These are phyloP conservation scores for Fusarium virguliforme DNA, from an alignment of 2,329 filamentous ascomycete species.

Conservation along the genomic window DNA sequence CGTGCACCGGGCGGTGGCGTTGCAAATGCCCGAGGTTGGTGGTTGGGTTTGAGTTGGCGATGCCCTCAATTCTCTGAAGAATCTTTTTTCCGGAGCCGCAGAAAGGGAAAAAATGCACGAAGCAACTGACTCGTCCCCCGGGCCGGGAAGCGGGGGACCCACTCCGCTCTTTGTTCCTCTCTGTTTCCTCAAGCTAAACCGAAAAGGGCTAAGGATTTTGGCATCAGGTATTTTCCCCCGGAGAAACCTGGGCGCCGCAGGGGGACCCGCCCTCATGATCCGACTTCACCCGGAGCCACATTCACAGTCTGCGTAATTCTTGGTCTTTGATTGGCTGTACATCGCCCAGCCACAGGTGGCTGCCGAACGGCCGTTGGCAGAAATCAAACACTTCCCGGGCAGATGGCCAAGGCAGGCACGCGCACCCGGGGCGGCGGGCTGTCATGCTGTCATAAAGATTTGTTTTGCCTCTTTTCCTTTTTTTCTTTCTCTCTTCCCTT, in stretches of 20 bases:
- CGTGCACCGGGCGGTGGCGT: not conserved
- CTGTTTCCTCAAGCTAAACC: conserved; percentile 14
- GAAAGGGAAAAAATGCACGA: conserved; percentile 15
- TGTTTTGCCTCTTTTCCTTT: conserved; percentile 54
- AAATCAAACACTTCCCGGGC: conserved; percentile 24
- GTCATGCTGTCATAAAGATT: conserved; percentile 63
- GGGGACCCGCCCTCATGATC: conserved; percentile 44
- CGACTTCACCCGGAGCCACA: conserved; percentile 57
- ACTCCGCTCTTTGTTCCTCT: conserved; percentile 33
- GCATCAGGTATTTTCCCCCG: conserved; percentile 45
- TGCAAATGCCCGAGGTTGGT: conserved; percentile 23
- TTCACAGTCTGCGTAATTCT: conserved; percentile 55
- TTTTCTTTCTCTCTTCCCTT: conserved; percentile 41
- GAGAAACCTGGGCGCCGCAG: conserved; percentile 34
- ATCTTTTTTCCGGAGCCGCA: conserved; percentile 48
- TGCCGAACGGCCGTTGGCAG: conserved; percentile 30
- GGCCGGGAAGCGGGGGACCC: conserved; percentile 31
- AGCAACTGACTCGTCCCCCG: conserved; percentile 12
- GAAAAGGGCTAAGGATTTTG: not conserved
- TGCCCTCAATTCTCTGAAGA: conserved; percentile 45
- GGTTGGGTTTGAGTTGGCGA: conserved; percentile 24
- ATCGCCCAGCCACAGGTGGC: conserved; percentile 42
- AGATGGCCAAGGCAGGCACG: conserved; percentile 9
- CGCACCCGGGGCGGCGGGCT: conserved; percentile 26
- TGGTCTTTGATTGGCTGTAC: conserved; percentile 57